These are phyloP conservation scores for Aspergillus mulundensis DNA, from an alignment of 495 filamentous ascomycete species.

Conservation along the genomic window DNA sequence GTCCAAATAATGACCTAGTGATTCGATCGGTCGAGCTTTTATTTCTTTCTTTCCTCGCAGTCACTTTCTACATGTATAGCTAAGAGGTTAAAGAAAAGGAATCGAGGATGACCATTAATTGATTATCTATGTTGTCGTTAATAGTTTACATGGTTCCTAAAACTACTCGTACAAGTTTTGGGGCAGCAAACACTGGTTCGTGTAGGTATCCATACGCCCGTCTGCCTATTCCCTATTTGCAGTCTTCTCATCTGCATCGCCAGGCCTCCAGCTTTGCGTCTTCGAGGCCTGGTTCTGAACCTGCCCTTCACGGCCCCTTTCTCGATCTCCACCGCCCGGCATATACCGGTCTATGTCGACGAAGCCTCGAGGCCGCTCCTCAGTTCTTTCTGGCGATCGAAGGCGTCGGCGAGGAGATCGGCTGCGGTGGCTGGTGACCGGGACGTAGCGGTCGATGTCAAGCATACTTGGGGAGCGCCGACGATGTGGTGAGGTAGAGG, in stretches of 20 bases:
- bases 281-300: background rate
- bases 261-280: slow-evolving; percentile 10
- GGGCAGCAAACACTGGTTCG: no score
- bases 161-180: slow-evolving; percentile 4
- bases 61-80: background rate
- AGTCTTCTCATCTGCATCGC: slow-evolving; percentile 19
- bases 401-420: slow-evolving; percentile 43
- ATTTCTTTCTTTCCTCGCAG: background rate
- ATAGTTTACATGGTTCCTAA: background rate
- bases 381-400: slow-evolving; percentile 30
- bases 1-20: background rate
- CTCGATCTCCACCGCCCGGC: slow-evolving; percentile 26
- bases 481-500: slow-evolving; percentile 22
- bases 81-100: background rate
- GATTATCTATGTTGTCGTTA: background rate
- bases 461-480: slow-evolving; percentile 29
- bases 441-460: slow-evolving; percentile 51
- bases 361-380: slow-evolving; percentile 19
- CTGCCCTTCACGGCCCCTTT: slow-evolving; percentile 24
- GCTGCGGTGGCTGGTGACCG: slow-evolving; percentile 41
- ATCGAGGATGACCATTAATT: background rate
- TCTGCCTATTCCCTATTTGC: slow-evolving; percentile 16
- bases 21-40: background rate
- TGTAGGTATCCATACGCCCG: background rate
- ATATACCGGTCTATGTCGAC: slow-evolving; percentile 54